Base-by-base conservation (phyloP, 176 grass and related monocot genomes). In the Luzula sylvatica region DNA sequence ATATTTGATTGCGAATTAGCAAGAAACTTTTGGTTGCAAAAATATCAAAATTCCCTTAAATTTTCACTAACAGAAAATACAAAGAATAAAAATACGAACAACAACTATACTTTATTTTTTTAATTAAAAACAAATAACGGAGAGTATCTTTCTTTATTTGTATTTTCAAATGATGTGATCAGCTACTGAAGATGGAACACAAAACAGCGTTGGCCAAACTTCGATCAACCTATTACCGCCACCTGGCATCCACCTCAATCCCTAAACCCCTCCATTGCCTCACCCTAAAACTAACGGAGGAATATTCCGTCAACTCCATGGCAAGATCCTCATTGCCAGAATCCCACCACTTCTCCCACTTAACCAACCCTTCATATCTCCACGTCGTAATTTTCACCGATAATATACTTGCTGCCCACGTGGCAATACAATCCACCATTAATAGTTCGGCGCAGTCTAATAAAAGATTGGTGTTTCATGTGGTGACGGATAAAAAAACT, bases 241-340 rank as follows among this genome's bases (percentile, higher is more conserved):
- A 80, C 43, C 70, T 92, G 47, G 93, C 86, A 1, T 83, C 93
- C 62, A 50, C 76, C 26, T 86, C 81, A 56, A 59, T 90, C 41
- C 93, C 86, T 46, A 86, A 92, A 65, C 77, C 75, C 76, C 70
- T 80, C 50, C 75, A 98, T 67, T 98, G 93, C 72, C 86, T 98
- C 13, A 29, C 58, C 7, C 72, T 98, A 44, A 59, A 58, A 7
- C 55, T 98, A 15, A 68, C 86, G 1, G 81, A 98, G 67, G 86
- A 90, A 63, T 98, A 87, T 65, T 65, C 82, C 8, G 66, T 83
- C 46, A 98, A 92, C 74, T 56, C 93, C 7, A 70, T 58, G 38
- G 86, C 86, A 3, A 78, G 93, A 48, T 98, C 78, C 1, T 77
- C 82, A 1, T 70, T 98, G 15, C 93, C 93, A 61, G 69, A 71